A percentile compares a stretch with the other conserved stretches of the same genome.
Evolutionary conservation across 2,329 filamentous ascomycete species (phyloP).

Genomic region (Hymenoscyphus occultus): DNA sequence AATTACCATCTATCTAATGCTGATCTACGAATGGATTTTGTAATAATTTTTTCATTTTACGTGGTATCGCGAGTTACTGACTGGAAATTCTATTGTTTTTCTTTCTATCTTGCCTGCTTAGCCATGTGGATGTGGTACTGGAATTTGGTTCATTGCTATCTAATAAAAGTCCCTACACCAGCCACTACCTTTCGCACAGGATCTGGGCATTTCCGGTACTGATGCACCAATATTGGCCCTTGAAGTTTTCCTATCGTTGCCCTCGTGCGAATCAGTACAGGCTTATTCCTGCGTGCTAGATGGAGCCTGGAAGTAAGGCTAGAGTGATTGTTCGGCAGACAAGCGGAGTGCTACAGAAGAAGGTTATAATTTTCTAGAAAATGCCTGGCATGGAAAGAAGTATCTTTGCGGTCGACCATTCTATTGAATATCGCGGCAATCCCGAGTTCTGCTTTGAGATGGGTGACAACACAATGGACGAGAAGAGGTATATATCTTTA

Average conservation of each 20-base stretch:
- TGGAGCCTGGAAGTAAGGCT: neutral
- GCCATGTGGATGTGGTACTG: too few species aligned
- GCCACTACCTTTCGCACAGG: neutral
- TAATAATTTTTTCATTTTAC: too few species aligned
- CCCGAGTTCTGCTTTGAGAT: neutral
- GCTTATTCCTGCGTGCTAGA: neutral
- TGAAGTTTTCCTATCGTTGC: neutral
- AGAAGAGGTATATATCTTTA: neutral
- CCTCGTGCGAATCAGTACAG: neutral
- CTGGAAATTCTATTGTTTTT: neutral
- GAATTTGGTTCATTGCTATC: neutral
- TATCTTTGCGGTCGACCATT: neutral
- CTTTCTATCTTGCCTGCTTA: neutral
- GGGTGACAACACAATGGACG: neutral
- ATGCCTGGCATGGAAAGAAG: neutral
- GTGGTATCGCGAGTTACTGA: too few species aligned
- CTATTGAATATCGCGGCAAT: neutral
- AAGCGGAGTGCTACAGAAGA: neutral
- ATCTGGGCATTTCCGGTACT: neutral
- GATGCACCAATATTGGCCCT: neutral
- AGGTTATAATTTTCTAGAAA: neutral
- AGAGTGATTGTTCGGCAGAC: neutral
- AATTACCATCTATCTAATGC: neutral
- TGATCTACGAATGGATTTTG: too few species aligned
- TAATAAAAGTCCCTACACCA: neutral